Conservation (phyloP, 1,284 basidiomycete species). For the Coriolopsis trogii region DNA sequence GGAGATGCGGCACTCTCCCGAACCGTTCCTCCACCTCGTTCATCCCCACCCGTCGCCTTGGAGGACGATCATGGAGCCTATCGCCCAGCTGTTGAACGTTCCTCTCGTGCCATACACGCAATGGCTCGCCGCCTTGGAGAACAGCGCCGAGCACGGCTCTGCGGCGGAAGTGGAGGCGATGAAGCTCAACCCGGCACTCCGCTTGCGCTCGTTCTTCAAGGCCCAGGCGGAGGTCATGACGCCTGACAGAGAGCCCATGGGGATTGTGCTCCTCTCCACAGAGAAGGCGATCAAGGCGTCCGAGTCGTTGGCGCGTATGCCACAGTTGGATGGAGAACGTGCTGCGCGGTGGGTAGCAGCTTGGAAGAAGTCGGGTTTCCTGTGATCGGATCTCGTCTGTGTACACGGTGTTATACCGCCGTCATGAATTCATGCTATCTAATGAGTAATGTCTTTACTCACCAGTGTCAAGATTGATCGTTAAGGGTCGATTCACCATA, state of each 20-base stretch:
- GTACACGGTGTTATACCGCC: too few species aligned
- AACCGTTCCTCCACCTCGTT: constrained; percentile 31
- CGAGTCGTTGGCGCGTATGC: constrained; percentile 11
- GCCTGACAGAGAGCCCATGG: constrained; percentile 19
- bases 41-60: constrained; percentile 31
- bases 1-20: constrained; percentile 25
- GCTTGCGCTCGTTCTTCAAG: constrained; percentile 35
- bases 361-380: constrained; percentile 17
- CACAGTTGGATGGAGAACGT: constrained; percentile 8
- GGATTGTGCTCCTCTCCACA: constrained; percentile 18
- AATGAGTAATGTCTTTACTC: too few species aligned
- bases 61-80: constrained; percentile 20
- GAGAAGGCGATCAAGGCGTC: constrained; percentile 15
- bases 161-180: constrained; percentile 35
- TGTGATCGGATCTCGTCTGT: background rate
- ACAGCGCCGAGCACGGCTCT: constrained; percentile 10
- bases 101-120: constrained; percentile 27
- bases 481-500: too few species aligned
- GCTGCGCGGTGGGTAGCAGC: constrained; percentile 17
- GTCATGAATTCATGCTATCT: too few species aligned
- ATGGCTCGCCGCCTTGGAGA: constrained; percentile 26
- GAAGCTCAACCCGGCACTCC: constrained; percentile 34
- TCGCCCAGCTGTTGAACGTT: constrained; percentile 23
- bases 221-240: background rate
- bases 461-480: too few species aligned